Conservation (phyloP, 2,329 filamentous ascomycete species). For the Talaromyces sp. region DNA sequence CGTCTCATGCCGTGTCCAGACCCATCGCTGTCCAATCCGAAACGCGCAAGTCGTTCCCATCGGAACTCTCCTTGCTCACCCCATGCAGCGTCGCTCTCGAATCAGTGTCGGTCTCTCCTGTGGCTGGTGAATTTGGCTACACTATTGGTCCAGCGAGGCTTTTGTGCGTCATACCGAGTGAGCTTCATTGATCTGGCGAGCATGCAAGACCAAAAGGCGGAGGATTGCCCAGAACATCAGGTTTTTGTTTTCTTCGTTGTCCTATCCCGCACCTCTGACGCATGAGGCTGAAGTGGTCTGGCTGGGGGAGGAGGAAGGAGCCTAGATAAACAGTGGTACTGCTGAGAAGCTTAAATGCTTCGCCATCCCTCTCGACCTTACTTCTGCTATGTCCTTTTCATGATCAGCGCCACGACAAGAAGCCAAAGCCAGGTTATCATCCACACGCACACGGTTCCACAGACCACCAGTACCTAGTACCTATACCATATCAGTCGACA, state of each 20-base stretch:
- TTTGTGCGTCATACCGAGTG: slow-evolving; percentile 6
- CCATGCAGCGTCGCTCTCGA: background rate
- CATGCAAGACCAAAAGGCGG: background rate
- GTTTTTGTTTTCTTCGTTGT: background rate
- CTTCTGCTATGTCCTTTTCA: too few species aligned
- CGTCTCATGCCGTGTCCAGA: background rate
- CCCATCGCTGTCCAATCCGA: background rate
- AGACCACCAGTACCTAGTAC: background rate
- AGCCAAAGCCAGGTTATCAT: background rate
- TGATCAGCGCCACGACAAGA: background rate
- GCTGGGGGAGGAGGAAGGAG: background rate
- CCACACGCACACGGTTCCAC: background rate
- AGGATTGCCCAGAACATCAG: background rate
- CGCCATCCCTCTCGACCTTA: background rate
- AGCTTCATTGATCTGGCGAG: background rate
- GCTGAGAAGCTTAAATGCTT: slow-evolving; percentile 15
- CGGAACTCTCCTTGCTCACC: slow-evolving; percentile 1
- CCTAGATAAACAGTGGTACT: background rate
- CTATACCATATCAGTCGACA: background rate
- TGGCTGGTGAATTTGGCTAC: background rate
- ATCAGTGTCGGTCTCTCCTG: background rate
- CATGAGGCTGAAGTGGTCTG: slow-evolving; percentile 3
- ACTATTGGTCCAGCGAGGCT: background rate
- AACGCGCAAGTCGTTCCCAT: background rate
- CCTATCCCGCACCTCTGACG: slow-evolving; percentile 3